These are phyloP conservation scores for Erythrobasidium yunnanense DNA, from an alignment of 768 basidiomycete species.

Conservation along the genomic window DNA sequence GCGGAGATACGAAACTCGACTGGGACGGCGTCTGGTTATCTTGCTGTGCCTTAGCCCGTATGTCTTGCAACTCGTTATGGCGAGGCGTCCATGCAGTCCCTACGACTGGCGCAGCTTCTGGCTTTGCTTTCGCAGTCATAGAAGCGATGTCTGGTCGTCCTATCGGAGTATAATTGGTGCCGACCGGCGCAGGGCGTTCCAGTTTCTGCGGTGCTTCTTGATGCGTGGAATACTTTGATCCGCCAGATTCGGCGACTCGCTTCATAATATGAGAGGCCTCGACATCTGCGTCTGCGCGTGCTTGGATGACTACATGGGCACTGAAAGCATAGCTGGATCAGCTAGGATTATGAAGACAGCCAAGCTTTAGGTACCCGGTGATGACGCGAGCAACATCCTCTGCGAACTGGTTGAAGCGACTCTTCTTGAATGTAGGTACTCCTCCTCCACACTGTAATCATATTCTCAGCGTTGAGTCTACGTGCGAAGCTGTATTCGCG, in stretches of 20 bases:
- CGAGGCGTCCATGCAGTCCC: conserved; percentile 16
- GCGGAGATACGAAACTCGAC: conserved; percentile 42
- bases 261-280: conserved; percentile 67
- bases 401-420: conserved; percentile 76
- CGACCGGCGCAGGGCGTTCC: conserved; percentile 63
- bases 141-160: conserved; percentile 37
- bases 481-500: too few species aligned
- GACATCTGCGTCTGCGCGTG: conserved; percentile 73
- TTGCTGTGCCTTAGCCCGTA: conserved; percentile 4
- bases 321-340: background rate
- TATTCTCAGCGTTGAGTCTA: too few species aligned
- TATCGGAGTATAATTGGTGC: conserved; percentile 37
- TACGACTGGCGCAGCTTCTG: conserved; percentile 21
- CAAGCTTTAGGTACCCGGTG: conserved; percentile 51
- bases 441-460: conserved; percentile 65
- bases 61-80: conserved; percentile 26
- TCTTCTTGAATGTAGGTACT: conserved; percentile 83
- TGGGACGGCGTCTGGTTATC: conserved; percentile 22
- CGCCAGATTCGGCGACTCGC: conserved; percentile 42
- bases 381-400: conserved; percentile 67
- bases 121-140: conserved; percentile 26
- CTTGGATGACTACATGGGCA: conserved; percentile 67
- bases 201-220: conserved; percentile 58
- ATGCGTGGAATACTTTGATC: conserved; percentile 60
- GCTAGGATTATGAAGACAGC: too few species aligned